Percentiles rank a stretch among this genome's conserved stretches.
phyloP scores from a whole-genome alignment of 1,139 yeast species.

The Magnusiomyces fungicola region DNA sequence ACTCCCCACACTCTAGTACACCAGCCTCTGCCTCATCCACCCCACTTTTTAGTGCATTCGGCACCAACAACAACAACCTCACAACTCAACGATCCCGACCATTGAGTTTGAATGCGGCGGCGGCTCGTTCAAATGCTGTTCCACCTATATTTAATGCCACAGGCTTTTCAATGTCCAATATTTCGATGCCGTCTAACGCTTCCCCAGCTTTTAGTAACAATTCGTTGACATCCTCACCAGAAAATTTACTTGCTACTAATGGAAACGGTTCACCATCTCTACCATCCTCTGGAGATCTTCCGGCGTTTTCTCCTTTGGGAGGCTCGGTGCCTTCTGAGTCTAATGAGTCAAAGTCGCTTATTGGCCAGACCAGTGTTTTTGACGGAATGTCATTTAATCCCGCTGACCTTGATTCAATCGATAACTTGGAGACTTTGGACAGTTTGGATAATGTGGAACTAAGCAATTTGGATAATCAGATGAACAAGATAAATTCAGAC shows the following conservation, averaged over 20 bases:
- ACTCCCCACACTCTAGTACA: not conserved
- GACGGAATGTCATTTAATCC: not conserved
- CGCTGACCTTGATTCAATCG: not conserved
- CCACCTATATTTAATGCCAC: not conserved
- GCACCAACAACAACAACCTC: not conserved
- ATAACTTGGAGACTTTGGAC: not conserved
- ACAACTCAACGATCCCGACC: too few relatives aligned
- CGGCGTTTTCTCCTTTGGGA: conserved; percentile 4
- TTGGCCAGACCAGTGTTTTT: not conserved
- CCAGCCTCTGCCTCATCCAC: not conserved
- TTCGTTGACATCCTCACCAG: conserved; percentile 1
- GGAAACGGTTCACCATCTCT: not conserved
- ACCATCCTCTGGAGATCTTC: conserved; percentile 5
- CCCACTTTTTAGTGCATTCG: not conserved
- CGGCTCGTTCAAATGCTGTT: not conserved
- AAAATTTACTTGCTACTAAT: not conserved
- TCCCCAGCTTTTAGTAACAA: not conserved
- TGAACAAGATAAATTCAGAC: too few relatives aligned
- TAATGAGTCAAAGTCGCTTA: not conserved
- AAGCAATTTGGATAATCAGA: not conserved
- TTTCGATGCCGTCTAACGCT: not conserved
- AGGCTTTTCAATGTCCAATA: not conserved
- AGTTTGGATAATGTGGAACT: not conserved
- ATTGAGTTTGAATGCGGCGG: not conserved
- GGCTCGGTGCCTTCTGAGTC: not conserved